Evolutionary conservation across 192 early-diverging fungal genomes (phyloP).

Genomic region (Backusella australiensis): DNA sequence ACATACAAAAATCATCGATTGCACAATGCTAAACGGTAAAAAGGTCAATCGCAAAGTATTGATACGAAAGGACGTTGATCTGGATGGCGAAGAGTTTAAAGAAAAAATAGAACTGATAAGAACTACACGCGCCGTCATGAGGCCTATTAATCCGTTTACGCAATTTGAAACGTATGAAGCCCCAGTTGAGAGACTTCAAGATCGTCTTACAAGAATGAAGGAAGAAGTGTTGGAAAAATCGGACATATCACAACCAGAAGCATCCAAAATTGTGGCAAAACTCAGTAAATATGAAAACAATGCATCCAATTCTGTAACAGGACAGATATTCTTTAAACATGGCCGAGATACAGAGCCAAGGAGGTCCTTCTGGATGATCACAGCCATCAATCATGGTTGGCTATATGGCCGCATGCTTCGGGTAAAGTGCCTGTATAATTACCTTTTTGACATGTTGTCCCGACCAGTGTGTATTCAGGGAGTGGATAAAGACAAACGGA

Average conservation of each 20-base stretch:
- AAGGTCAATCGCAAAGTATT: not conserved
- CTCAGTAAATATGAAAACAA: not conserved
- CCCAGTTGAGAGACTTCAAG: not conserved
- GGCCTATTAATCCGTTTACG: too few relatives aligned
- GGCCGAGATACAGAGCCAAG: not conserved
- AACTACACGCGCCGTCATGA: not conserved
- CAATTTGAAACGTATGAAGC: not conserved
- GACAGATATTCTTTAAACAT: not conserved
- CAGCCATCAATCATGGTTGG: constrained; percentile 13
- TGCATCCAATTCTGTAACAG: not conserved
- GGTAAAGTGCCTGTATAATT: constrained; percentile 19
- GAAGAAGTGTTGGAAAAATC: not conserved
- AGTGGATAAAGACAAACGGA: not conserved
- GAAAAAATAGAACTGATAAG: constrained; percentile 2
- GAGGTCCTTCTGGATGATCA: not conserved
- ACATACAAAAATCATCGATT: not conserved
- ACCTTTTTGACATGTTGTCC: constrained; percentile 2
- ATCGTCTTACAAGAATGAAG: constrained; percentile 14
- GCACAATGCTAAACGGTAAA: constrained; percentile 2
- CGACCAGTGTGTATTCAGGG: not conserved
- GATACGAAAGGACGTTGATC: constrained; percentile 9
- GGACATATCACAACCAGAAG: not conserved
- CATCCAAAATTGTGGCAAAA: not conserved
- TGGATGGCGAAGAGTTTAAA: not conserved
- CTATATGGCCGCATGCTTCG: constrained; percentile 17